phyloP scores from a whole-genome alignment of 23 red algal species.

The Gracilaria domingensis region DNA sequence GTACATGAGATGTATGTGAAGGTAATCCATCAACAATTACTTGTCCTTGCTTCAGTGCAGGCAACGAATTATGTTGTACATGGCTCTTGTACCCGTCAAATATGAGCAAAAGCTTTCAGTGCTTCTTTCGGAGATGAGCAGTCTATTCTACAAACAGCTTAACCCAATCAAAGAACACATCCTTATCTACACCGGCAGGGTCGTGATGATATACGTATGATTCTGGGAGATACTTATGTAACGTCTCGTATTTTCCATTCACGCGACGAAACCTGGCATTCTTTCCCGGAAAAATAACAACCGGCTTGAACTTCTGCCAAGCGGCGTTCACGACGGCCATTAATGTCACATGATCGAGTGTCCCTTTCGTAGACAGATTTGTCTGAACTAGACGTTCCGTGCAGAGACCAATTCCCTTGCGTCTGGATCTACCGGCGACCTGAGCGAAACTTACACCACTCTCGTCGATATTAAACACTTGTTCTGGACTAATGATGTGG shows the following conservation, averaged over 20 bases:
- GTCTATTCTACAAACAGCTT: neutral
- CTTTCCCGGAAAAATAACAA: conserved; percentile 44
- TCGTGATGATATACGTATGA: conserved; percentile 5
- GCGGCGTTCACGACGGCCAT: conserved; percentile 7
- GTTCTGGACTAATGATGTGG: too few relatives aligned
- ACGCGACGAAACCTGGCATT: neutral
- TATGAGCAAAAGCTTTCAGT: too few relatives aligned
- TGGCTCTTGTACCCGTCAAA: too few relatives aligned
- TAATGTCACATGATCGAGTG: conserved; percentile 37
- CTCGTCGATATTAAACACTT: too few relatives aligned
- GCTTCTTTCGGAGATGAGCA: too few relatives aligned
- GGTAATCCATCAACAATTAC: too few relatives aligned
- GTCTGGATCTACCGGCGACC: neutral
- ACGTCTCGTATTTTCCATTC: neutral
- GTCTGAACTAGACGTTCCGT: neutral
- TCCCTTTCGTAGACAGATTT: too few relatives aligned
- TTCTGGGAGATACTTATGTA: neutral
- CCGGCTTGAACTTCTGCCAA: neutral
- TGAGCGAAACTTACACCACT: neutral
- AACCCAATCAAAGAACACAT: conserved; percentile 2
- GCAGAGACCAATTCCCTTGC: neutral
- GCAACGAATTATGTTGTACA: too few relatives aligned
- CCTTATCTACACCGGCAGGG: neutral
- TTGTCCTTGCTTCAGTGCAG: too few relatives aligned
- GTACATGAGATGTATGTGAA: too few relatives aligned